A percentile compares a stretch with the other conserved stretches of the same genome.
These are phyloP conservation scores for Pythium volutum DNA, from an alignment of 352 stramenopile species.

Conservation along the genomic window DNA sequence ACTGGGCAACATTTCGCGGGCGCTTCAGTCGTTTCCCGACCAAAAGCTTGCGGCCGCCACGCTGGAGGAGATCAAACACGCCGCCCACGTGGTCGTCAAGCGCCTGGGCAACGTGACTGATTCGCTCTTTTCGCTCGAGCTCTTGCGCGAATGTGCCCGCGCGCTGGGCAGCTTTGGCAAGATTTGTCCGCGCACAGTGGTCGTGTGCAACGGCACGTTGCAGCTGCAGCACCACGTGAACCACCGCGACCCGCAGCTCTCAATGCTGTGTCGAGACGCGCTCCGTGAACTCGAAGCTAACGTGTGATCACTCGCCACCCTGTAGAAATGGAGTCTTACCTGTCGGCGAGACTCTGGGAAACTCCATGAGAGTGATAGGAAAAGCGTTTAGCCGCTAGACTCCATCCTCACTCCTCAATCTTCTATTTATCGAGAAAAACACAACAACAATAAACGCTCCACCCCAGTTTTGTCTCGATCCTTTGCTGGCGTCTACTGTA, in stretches of 20 bases:
- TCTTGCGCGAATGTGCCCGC: constrained; percentile 69
- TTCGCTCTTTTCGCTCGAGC: constrained; percentile 59
- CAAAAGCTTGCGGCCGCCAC: constrained; percentile 31
- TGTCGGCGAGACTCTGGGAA: background rate
- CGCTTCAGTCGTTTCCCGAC: constrained; percentile 46
- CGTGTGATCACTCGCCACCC: constrained; percentile 1
- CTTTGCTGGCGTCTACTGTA: background rate
- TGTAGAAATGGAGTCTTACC: no score
- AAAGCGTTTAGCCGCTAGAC: background rate
- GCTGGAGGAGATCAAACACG: constrained; percentile 49
- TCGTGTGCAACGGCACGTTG: constrained; percentile 20
- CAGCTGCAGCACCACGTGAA: constrained; percentile 53
- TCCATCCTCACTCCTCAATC: background rate
- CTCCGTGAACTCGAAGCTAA: constrained; percentile 33
- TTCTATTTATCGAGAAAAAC: constrained; percentile 34
- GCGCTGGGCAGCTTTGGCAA: constrained; percentile 50
- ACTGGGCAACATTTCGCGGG: constrained; percentile 62
- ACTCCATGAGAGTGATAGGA: constrained; percentile 19
- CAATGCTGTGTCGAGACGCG: constrained; percentile 48
- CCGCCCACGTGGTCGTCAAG: constrained; percentile 38
- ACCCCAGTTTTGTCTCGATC: constrained; percentile 17
- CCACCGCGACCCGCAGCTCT: constrained; percentile 64
- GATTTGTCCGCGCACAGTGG: constrained; percentile 38
- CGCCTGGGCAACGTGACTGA: constrained; percentile 47
- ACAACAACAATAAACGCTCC: constrained; percentile 16